Base-by-base conservation (phyloP, 108 stramenopile species). In the Mediolabrus comicus region DNA sequence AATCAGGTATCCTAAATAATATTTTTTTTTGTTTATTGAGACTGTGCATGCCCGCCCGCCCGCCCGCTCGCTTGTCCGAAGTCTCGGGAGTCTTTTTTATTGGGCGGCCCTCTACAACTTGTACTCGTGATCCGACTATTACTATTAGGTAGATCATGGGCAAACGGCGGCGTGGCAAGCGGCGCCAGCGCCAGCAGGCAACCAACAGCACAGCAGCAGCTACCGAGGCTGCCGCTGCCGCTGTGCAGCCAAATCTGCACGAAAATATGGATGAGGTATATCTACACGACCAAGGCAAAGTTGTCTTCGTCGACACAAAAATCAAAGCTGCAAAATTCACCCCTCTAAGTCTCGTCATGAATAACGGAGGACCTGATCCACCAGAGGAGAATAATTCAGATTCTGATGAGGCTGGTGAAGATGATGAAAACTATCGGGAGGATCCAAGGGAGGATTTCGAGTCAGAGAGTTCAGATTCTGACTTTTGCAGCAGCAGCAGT, bases 381-480 rank as follows among this genome's bases (percentile, higher is more conserved):
- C 41, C 41, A 5, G 41, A 43, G 16, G 41, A 43, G 4, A 17
- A n/a, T 0, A 17, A 43, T 43, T 43, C 41, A 19, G 38, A 13
- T n/a, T n/a, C 38, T 3, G n/a, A n/a, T 39, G 38, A 39, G 38
- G 13, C 13, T 13, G n/a, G 38, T n/a, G 38, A 39, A 17, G 41
- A 43, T 43, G 41, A n/a, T 43, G 41, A 17, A 43, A 43, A 43
- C 19, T 43, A 43, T 6, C 41, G 17, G 16, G 17, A 17, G 2
- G n/a, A n/a, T n/a, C 41, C 41, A 17, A 43, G 1, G 6, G 41
- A 43, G 6, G 41, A 43, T 43, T 43, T 43, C 19, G 41, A 19
- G 1, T 43, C 17, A 17, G 41, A 43, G 16, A 17, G 19, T 33
- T 65, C 64, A 32, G 49, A 52, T 53, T 65, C 64, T 11, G 64